phyloP scores from a whole-genome alignment of 164 flowering plant species.

The Nelumbo lutea region DNA sequence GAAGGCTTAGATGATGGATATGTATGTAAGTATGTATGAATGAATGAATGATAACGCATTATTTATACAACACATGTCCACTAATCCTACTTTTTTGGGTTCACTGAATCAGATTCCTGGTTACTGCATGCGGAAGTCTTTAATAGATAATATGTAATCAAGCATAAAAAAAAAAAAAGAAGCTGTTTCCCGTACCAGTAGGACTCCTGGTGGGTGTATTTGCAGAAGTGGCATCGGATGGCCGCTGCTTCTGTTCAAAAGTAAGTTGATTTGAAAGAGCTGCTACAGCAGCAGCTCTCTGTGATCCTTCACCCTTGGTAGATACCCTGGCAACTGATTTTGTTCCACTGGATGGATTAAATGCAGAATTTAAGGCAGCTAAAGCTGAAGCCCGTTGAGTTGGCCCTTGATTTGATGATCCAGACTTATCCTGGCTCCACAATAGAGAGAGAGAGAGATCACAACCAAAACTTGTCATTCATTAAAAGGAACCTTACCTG shows the following conservation, averaged over 20 bases:
- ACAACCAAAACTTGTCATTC: neutral
- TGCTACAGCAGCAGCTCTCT: slow-evolving; percentile 99
- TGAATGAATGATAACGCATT: no score
- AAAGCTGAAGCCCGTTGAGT: slow-evolving; percentile 94
- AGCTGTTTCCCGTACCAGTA: slow-evolving; percentile 36
- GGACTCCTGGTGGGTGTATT: slow-evolving; percentile 40
- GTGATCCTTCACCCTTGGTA: slow-evolving; percentile 57
- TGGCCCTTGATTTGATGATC: slow-evolving; percentile 63
- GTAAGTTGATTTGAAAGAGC: slow-evolving; percentile 88
- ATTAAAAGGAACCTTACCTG: neutral
- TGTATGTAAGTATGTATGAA: no score
- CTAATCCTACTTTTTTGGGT: no score
- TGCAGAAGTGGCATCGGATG: slow-evolving; percentile 56
- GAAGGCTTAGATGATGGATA: no score
- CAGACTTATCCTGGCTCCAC: slow-evolving; percentile 52
- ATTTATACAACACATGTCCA: no score
- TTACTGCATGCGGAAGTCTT: no score
- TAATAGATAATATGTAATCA: no score
- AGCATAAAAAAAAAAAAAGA: neutral
- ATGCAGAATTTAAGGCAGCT: slow-evolving; percentile 85
- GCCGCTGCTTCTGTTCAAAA: slow-evolving; percentile 61
- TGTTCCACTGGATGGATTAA: slow-evolving; percentile 55
- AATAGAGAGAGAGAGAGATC: slow-evolving; percentile 3
- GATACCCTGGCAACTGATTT: slow-evolving; percentile 39
- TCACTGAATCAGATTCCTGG: no score